phyloP scores from a whole-genome alignment of 305 asterid genomes.

The Plantago lanceolata region DNA sequence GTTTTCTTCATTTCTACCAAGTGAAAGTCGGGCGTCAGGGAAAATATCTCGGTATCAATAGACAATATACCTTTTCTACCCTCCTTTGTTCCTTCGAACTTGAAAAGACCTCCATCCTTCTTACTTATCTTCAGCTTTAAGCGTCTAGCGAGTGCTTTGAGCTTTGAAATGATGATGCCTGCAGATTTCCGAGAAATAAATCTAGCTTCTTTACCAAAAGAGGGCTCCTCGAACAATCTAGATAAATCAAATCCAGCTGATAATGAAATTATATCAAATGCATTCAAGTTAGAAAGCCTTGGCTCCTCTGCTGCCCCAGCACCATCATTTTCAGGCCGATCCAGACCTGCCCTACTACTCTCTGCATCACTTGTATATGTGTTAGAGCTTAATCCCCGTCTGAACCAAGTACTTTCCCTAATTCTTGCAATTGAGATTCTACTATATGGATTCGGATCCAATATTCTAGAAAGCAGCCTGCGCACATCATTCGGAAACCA shows the following conservation, averaged over 20 bases:
- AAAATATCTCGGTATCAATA: slow-evolving; percentile 53
- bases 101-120: slow-evolving; percentile 46
- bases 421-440: slow-evolving; percentile 50
- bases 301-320: slow-evolving; percentile 8
- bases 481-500: slow-evolving; percentile 51
- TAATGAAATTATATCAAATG: slow-evolving; percentile 58
- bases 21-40: slow-evolving; percentile 41
- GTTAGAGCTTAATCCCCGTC: slow-evolving; percentile 30
- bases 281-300: slow-evolving; percentile 40
- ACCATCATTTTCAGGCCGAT: slow-evolving; percentile 16
- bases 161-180: slow-evolving; percentile 37
- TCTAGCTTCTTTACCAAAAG: slow-evolving; percentile 35
- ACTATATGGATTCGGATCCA: slow-evolving; percentile 51
- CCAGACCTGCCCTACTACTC: slow-evolving; percentile 21
- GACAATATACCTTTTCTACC: slow-evolving; percentile 48
- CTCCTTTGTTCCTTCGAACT: slow-evolving; percentile 46
- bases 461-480: slow-evolving; percentile 41
- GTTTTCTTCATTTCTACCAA: slow-evolving; percentile 56
- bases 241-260: slow-evolving; percentile 57
- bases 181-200: slow-evolving; percentile 55
- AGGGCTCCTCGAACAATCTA: slow-evolving; percentile 48
- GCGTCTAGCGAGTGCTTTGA: slow-evolving; percentile 42
- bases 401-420: slow-evolving; percentile 46
- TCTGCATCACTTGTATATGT: slow-evolving; percentile 25
- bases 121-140: slow-evolving; percentile 48